Evolutionary conservation across 2,329 filamentous ascomycete species (phyloP).

Genomic region (Lithohypha guttulata): DNA sequence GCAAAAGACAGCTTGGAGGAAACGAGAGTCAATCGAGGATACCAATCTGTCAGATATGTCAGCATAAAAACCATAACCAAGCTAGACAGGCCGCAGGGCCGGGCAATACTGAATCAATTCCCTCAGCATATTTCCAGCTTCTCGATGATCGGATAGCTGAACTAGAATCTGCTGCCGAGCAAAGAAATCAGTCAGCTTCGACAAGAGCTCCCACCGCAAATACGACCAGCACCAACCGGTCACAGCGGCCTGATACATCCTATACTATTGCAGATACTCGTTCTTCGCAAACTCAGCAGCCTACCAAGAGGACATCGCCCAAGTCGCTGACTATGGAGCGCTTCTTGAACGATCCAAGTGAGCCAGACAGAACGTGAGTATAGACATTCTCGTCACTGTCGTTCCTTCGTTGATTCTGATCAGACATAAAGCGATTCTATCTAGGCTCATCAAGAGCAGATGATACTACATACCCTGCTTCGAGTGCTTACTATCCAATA

Average conservation of each 20-base stretch:
- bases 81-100: neutral
- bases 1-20: no score
- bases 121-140: slow-evolving; percentile 27
- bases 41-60: no score
- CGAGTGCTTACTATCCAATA: no score
- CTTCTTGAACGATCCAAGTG: neutral
- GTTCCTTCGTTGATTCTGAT: no score
- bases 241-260: neutral
- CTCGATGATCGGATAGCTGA: slow-evolving; percentile 8
- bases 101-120: slow-evolving; percentile 9
- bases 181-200: no score
- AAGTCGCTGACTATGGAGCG: slow-evolving; percentile 1
- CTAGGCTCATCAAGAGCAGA: neutral
- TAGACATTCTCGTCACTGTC: neutral
- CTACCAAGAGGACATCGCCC: neutral
- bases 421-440: no score
- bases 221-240: neutral
- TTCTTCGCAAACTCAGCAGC: neutral
- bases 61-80: no score
- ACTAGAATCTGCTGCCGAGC: slow-evolving; percentile 6
- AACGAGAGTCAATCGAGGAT: no score
- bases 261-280: neutral
- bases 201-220: neutral
- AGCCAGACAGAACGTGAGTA: slow-evolving; percentile 1
- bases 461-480: neutral